Evolutionary conservation across 768 basidiomycete species (phyloP), one percentile per base, ranked within the genome.

Genomic region (Sarcodon aspratus): DNA sequence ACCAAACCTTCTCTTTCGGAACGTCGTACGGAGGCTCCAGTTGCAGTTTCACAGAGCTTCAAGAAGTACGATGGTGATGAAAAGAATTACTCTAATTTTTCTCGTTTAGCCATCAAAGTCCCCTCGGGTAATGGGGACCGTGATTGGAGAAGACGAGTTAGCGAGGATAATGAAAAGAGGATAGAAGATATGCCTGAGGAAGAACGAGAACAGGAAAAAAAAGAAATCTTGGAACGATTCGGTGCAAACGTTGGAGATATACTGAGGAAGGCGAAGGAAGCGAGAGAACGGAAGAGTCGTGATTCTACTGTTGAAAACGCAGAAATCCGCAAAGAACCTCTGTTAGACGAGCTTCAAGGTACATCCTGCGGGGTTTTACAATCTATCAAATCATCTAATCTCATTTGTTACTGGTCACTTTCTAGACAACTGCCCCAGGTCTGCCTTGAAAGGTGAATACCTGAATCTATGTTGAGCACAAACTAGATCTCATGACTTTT

Each of bases 151-250:
- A 64, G 63, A 9, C 77, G 77, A 55, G 75, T 81, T 47, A 79
- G 76, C 55, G 69, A 70, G 48, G 85, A 90, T 57, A 93, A 94
- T 54, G 70, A 74, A 50, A 62, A 66, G 9, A 64, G 66, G 31
- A 74, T 94, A 1, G 76, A 75, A 13, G 61, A 57, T 1, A 94
- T 94, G 92, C 72, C 74, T 2, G 74, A 76, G 9, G 78, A 78
- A 12, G 85, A 93, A 60, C 70, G 80, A 9, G 78, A 82, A 52
- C 62, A 74, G 46, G 89, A 85, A 61, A 69, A 70, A 40, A 65
- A 65, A 46, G 77, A 88, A 52, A 76, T 94, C 37, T 49, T 86
- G 27, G 79, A 86, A 51, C 73, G 76, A 42, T 81, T 94, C 58
- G 91, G 90, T 1, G 66, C 72, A 1, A 78, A 75, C 13, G 70